These are phyloP conservation scores for Cladosporium sp. DNA, from an alignment of 2,329 filamentous ascomycete species.

Conservation along the genomic window DNA sequence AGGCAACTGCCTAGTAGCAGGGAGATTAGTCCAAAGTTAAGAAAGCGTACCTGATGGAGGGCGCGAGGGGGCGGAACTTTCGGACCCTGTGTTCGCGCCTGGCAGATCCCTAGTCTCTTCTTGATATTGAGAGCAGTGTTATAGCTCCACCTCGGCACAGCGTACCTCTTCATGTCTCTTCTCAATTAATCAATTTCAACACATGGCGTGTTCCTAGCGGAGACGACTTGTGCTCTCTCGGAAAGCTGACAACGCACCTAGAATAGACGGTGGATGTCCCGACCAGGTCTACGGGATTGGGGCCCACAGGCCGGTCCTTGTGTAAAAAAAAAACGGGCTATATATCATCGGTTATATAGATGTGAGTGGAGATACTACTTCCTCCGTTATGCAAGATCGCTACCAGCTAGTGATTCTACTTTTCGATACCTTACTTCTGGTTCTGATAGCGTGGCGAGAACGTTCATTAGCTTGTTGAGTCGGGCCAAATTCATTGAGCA, in stretches of 20 bases:
- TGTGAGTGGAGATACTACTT: background rate
- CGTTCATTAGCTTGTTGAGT: background rate
- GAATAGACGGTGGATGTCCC: background rate
- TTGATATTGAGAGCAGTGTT: background rate
- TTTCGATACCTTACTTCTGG: background rate
- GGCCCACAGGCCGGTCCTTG: background rate
- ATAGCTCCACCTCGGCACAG: constrained; percentile 8
- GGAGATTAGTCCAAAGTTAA: background rate
- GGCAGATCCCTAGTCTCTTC: constrained; percentile 7
- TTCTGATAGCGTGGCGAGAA: background rate
- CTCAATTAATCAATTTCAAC: background rate
- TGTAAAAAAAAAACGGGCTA: background rate
- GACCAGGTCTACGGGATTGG: constrained; percentile 1
- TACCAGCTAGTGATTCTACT: background rate
- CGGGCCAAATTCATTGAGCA: background rate
- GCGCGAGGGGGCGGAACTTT: background rate
- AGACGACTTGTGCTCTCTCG: background rate
- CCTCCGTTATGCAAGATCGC: background rate
- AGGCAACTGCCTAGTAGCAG: background rate
- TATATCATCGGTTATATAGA: background rate
- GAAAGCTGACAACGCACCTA: background rate
- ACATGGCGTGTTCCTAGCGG: background rate
- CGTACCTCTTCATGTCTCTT: constrained; percentile 19
- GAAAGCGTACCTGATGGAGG: background rate
- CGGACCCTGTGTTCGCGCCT: constrained; percentile 4